Base-by-base conservation (phyloP, 108 stramenopile genomes). In the Fragilariopsis cylindrus region DNA sequence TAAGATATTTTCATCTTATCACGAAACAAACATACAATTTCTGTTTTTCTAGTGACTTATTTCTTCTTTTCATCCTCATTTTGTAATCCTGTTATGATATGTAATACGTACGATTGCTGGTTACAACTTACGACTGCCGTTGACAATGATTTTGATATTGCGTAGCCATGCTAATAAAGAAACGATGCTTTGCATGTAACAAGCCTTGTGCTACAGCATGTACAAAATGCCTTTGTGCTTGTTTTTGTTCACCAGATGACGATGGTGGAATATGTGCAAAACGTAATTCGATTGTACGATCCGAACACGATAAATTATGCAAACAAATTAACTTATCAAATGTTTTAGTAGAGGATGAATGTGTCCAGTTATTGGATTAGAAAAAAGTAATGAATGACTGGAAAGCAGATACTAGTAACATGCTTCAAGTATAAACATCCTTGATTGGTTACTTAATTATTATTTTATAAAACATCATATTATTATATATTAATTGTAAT, bases 401-500 rank as follows among this genome's bases (percentile, higher is more conserved):
- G 1, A 52, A 52, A 52, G 50, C 9, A 52, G 50, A 52, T 52
- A 13, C 50, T 9, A 52, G 13, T 13, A 52, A 3, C 13, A 13
- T 9, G 1, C 11, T 50, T 50, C 11, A 50, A 52, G 0, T 50
- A 50, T 52, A 13, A 9, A 52, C 9, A 9, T 12, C 9, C 50
- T 12, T 13, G 50, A 52, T 52, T 12, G 13, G 57, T 16, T 57
- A 6, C 63, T 8, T 64, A 64, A 41, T 12, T 45, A 39, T 9
- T 21, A 18, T 30, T 30, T 60, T 50, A 3, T 65, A 4, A 13
- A 46, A 47, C 2, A 44, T 44, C 21, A 9, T 42, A 41, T 13
- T 65, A 18, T 39, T 64, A 1, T 8, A 42, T 64, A 6, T 48
- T 68, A 52, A 39, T 68, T 2, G 69, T 43, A 42, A 54, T 70